Evolutionary conservation across 805 yeast species (phyloP).

Genomic region (Metschnikowia aberdeeniae): DNA sequence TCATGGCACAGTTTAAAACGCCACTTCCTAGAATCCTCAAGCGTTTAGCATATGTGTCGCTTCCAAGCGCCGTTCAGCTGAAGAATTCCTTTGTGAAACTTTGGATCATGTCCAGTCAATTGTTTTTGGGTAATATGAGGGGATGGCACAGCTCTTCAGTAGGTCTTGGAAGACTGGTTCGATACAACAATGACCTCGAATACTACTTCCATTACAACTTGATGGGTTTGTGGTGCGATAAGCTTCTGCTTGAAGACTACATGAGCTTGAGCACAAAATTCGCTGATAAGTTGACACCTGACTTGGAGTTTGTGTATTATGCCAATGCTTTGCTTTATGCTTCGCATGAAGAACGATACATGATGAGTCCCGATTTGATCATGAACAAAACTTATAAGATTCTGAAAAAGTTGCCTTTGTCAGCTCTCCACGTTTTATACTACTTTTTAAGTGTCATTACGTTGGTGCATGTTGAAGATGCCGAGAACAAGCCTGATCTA

Average conservation of each 20-base stretch:
- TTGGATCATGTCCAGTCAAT: conserved; percentile 8
- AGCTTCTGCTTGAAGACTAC: conserved; percentile 7
- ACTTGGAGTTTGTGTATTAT: conserved; percentile 13
- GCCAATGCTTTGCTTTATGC: conserved; percentile 15
- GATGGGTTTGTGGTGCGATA: conserved; percentile 11
- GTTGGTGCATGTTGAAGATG: conserved; percentile 20
- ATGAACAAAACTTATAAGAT: conserved; percentile 16
- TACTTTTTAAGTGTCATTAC: conserved; percentile 19
- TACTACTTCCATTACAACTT: not conserved
- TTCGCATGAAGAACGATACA: conserved; percentile 15
- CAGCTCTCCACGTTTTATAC: conserved; percentile 22
- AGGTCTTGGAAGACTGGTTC: conserved; percentile 8
- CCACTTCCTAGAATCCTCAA: conserved; percentile 34
- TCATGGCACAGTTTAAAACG: conserved; percentile 41
- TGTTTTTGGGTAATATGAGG: conserved; percentile 12
- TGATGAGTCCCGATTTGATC: conserved; percentile 17
- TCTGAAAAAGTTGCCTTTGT: conserved; percentile 20
- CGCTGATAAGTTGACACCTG: conserved; percentile 7
- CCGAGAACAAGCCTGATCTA: conserved; percentile 16
- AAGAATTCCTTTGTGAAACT: conserved; percentile 8
- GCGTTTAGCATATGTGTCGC: conserved; percentile 10
- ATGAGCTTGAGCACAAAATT: conserved; percentile 1
- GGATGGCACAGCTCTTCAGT: conserved; percentile 10
- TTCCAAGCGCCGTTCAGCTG: conserved; percentile 1
- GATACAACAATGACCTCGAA: conserved; percentile 9